Percentiles rank a stretch among this genome's conserved stretches.
Evolutionary conservation across 495 filamentous ascomycete genomes (phyloP).

Genomic region (Tuber microsphaerosporum): DNA sequence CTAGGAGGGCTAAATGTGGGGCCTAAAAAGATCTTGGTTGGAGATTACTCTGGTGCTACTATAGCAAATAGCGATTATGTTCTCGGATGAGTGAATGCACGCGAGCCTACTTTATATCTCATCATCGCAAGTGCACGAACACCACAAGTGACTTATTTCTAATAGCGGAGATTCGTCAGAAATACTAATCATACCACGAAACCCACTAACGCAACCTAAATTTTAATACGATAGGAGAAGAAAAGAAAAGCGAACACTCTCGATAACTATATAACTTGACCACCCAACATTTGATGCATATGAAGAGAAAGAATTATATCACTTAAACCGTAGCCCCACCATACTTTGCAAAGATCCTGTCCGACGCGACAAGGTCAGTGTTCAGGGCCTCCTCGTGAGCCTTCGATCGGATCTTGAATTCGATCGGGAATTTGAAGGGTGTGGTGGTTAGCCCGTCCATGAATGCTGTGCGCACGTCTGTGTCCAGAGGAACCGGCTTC

Average conservation of each 20-base stretch:
- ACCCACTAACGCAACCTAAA: neutral
- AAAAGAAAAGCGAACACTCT: neutral
- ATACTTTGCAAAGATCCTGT: conserved; percentile 4
- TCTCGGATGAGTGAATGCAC: neutral
- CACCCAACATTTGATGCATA: conserved; percentile 7
- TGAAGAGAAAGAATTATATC: conserved; percentile 10
- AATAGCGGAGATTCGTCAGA: neutral
- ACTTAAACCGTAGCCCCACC: conserved; percentile 2
- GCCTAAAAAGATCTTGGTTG: neutral
- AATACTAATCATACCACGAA: neutral
- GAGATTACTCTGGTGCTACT: neutral
- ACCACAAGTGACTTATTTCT: neutral
- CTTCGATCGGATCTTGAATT: conserved; percentile 8
- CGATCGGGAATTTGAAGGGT: conserved; percentile 6
- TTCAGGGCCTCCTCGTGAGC: conserved; percentile 7
- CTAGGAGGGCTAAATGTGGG: neutral
- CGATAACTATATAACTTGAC: neutral
- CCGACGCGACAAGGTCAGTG: neutral
- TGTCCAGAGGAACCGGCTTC: conserved; percentile 1
- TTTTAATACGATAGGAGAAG: neutral
- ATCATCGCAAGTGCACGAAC: neutral
- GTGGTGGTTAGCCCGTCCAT: conserved; percentile 9
- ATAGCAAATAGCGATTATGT: neutral
- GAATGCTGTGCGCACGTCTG: conserved; percentile 7
- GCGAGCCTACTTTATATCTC: neutral